Base-by-base conservation (phyloP, 306 rosid species). In the Pueraria montana region DNA sequence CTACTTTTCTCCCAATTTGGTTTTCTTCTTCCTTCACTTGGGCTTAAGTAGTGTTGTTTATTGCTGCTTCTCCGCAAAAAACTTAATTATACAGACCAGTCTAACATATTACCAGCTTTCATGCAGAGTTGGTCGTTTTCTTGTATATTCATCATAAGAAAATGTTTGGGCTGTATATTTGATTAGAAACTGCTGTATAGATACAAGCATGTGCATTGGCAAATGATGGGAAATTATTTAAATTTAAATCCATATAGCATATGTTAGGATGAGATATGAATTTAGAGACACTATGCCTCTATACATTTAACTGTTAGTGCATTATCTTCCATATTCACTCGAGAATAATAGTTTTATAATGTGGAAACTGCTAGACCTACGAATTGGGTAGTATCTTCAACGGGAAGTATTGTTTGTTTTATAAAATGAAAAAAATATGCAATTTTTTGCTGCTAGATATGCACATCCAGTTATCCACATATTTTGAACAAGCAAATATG, bases 91-190 rank as follows among this genome's bases (percentile, higher is more conserved):
- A 62, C 27, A 6, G 48, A 55, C 24, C 10, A 55, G 42, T 45
- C 40, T 55, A 66, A 27, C 48, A 48, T 58, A 67, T 80, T 72
- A 11, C 50, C 16, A 63, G 20, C 56, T 79, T 46, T 68, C 82
- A 42, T 74, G 27, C 48, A 30, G 18, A 53, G 59, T 55, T 21
- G 17, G 76, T 42, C 27, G 11, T 61, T 63, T 50, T 78, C 48
- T 78, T 4, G 67, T 46, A 21, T 48, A 48, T 56, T 58, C 23
- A 40, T 24, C 6, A 68, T 40, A n/a, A n/a, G 43, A 58, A 42
- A 49, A 40, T 55, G 48, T 17, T n/a, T 59, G 46, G 24, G 11
- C 52, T 70, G 9, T 36, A 68, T 53, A 20, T 34, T 52, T 67
- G 36, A 34, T 52, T 34, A 67, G 68, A 53, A 67, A 38, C 43